phyloP scores from a whole-genome alignment of 306 rosid species.

The Pterocarpus santalinus region DNA sequence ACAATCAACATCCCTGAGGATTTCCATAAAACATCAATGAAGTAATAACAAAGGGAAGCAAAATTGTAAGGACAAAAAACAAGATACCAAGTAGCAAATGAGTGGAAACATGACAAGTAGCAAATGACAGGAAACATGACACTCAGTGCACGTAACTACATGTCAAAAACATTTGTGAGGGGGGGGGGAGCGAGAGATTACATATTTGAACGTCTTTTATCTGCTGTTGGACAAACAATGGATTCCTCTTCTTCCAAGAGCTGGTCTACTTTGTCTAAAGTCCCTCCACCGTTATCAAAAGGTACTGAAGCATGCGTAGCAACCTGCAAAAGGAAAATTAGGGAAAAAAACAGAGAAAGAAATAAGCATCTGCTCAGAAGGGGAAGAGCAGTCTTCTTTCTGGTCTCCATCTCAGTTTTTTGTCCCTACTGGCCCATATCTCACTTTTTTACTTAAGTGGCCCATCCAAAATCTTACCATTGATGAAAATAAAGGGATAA shows the following conservation, averaged over 20 bases:
- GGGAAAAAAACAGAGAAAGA: conserved; percentile 27
- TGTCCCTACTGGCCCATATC: conserved; percentile 21
- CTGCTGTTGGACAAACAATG: conserved; percentile 50
- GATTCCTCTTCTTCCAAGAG: conserved; percentile 51
- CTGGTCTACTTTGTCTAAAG: conserved; percentile 52
- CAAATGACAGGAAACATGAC: conserved; percentile 25
- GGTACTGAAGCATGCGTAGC: conserved; percentile 53
- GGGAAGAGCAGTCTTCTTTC: conserved; percentile 15
- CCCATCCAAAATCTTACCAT: conserved; percentile 23
- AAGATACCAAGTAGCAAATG: conserved; percentile 22
- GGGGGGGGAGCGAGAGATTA: conserved; percentile 57
- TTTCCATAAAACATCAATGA: conserved; percentile 51
- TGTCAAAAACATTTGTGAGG: conserved; percentile 19
- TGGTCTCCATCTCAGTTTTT: background rate
- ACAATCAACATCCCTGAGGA: conserved; percentile 62
- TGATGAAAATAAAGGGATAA: conserved; percentile 33
- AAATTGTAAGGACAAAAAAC: conserved; percentile 11
- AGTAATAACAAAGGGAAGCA: conserved; percentile 44
- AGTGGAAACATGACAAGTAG: conserved; percentile 25
- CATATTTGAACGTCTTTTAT: conserved; percentile 61
- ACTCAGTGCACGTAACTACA: conserved; percentile 25
- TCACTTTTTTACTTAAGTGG: conserved; percentile 5
- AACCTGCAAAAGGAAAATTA: conserved; percentile 62
- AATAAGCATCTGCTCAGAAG: background rate
- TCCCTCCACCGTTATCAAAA: conserved; percentile 56